phyloP scores from a whole-genome alignment of 2,329 filamentous ascomycete species.

The Neoscytalidium dimidiatum region DNA sequence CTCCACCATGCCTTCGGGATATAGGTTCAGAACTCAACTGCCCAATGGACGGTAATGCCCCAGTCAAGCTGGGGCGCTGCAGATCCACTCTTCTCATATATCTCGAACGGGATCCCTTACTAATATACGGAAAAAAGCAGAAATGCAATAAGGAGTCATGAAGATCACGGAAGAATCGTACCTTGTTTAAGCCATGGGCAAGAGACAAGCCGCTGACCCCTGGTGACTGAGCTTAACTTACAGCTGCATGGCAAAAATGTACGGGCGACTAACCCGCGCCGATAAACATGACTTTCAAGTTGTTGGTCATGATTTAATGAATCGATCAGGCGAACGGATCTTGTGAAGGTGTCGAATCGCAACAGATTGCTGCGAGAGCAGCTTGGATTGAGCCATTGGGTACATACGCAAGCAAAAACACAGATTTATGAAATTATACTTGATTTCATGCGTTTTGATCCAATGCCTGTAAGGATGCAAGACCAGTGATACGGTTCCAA shows the following conservation, averaged over 20 bases:
- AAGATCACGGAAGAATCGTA: neutral
- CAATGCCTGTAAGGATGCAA: neutral
- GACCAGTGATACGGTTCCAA: too few relatives aligned
- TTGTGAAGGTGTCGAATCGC: neutral
- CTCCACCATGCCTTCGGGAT: neutral
- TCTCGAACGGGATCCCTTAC: neutral
- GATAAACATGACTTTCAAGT: neutral
- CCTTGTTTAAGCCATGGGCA: neutral
- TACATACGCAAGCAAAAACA: neutral
- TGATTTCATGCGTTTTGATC: neutral
- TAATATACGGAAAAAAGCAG: neutral
- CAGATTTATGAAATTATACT: neutral
- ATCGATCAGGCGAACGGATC: neutral
- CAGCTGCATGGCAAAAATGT: neutral
- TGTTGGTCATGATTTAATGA: neutral
- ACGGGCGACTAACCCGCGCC: neutral
- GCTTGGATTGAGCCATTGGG: neutral
- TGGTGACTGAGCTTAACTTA: neutral
- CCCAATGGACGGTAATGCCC: neutral
- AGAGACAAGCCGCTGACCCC: neutral
- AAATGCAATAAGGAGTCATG: neutral
- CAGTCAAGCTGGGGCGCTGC: neutral
- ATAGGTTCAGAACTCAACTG: neutral
- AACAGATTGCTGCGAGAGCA: neutral
- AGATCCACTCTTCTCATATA: neutral